Evolutionary conservation across 2,329 filamentous ascomycete species (phyloP).

Genomic region (Daldinia sp.): DNA sequence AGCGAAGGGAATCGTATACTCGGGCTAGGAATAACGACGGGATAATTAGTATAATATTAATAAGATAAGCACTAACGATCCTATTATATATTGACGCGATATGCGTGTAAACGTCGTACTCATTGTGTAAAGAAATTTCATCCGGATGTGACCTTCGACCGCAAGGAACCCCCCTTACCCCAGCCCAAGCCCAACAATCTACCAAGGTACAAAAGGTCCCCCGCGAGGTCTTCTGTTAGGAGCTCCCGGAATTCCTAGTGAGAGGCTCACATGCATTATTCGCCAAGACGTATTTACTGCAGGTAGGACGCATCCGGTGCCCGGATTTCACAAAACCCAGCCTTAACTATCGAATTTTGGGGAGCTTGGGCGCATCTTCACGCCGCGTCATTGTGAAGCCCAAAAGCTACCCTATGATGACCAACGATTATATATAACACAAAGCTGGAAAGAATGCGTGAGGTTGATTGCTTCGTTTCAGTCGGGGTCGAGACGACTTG

Average conservation of each 20-base stretch:
- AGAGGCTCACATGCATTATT: constrained; percentile 19
- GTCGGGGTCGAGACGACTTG: neutral
- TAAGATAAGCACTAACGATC: constrained; percentile 1
- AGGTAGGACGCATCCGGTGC: neutral
- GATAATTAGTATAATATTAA: constrained; percentile 7
- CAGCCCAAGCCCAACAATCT: neutral
- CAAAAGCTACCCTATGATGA: neutral
- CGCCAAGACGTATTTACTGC: constrained; percentile 17
- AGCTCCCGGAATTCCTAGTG: neutral
- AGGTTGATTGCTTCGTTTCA: neutral
- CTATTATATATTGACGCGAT: neutral
- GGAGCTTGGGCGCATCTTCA: neutral
- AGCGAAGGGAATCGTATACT: neutral
- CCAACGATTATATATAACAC: neutral
- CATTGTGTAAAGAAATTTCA: constrained; percentile 11
- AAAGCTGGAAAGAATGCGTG: neutral
- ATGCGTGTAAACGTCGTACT: constrained; percentile 1
- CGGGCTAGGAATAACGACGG: neutral
- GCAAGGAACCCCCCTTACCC: constrained; percentile 7
- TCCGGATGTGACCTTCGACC: constrained; percentile 24
- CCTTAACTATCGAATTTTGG: neutral
- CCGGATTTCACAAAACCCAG: neutral
- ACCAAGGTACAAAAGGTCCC: neutral
- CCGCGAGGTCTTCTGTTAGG: constrained; percentile 9
- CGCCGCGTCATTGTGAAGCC: neutral